Percentiles rank a stretch among this genome's conserved stretches.
Conservation (phyloP, 176 grass and related monocot species). For the Triticum monococcum region DNA sequence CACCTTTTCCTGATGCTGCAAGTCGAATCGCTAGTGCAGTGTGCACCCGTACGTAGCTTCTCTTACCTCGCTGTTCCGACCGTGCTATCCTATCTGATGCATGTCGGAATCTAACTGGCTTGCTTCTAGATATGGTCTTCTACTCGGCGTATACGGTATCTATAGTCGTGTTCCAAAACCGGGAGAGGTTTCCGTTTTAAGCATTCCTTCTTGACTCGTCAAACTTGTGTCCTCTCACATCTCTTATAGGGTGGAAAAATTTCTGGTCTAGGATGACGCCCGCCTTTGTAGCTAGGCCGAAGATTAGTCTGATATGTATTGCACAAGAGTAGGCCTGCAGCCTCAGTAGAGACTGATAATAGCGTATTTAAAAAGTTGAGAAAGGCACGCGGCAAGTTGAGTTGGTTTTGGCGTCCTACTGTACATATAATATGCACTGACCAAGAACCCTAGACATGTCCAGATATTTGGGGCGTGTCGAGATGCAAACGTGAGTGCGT, state of each 20-base stretch:
- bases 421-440: not conserved
- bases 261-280: no score
- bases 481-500: slow-evolving; percentile 19
- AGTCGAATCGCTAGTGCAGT: not conserved
- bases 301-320: no score
- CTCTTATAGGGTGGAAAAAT: no score
- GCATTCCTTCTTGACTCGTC: no score
- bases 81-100: not conserved
- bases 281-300: no score
- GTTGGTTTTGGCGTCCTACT: slow-evolving; percentile 2
- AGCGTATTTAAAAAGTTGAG: no score
- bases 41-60: not conserved
- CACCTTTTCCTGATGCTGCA: not conserved
- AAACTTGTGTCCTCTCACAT: no score
- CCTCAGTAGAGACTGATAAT: not conserved
- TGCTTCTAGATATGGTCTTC: not conserved
- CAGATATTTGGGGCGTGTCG: not conserved
- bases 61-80: not conserved
- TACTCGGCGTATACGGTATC: not conserved
- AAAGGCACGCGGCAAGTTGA: not conserved
- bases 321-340: no score
- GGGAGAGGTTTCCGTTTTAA: no score
- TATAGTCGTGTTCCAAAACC: no score
- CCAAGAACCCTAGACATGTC: not conserved
- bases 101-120: no score